phyloP scores from a whole-genome alignment of 2,329 filamentous ascomycete genomes.

The Fusarium cicatricum region DNA sequence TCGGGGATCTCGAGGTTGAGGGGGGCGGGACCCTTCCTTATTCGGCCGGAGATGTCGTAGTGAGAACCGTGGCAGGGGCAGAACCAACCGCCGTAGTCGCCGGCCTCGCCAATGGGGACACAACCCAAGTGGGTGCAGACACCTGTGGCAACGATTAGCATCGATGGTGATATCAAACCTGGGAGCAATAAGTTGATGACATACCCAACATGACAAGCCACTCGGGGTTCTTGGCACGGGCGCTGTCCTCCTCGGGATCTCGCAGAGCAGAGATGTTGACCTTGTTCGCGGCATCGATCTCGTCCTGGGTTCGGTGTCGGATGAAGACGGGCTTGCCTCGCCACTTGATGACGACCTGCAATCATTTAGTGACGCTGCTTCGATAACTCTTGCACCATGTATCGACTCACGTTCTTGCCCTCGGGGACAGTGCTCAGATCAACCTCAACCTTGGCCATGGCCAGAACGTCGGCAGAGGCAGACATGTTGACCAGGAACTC shows the following conservation, averaged over 20 bases:
- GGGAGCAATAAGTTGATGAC: slow-evolving; percentile 25
- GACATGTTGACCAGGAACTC: slow-evolving; percentile 99
- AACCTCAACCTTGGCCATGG: slow-evolving; percentile 99
- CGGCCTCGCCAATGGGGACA: slow-evolving; percentile 98
- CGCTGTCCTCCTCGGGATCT: slow-evolving; percentile 89
- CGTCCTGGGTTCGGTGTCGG: slow-evolving; percentile 91
- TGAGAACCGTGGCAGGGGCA: slow-evolving; percentile 99
- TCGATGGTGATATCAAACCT: neutral
- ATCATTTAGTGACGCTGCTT: slow-evolving; percentile 7
- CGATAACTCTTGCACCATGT: slow-evolving; percentile 2
- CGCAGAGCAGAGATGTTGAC: slow-evolving; percentile 83
- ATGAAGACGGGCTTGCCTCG: slow-evolving; percentile 99
- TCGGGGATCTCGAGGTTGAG: slow-evolving; percentile 95
- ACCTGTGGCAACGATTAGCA: slow-evolving; percentile 59
- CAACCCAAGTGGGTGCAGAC: slow-evolving; percentile 99
- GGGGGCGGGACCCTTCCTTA: slow-evolving; percentile 96
- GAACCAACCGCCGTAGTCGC: slow-evolving; percentile 99
- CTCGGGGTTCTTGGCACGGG: slow-evolving; percentile 97
- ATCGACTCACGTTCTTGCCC: slow-evolving; percentile 91
- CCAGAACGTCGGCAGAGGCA: slow-evolving; percentile 96
- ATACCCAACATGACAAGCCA: slow-evolving; percentile 98
- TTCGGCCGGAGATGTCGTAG: slow-evolving; percentile 99
- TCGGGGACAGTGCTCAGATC: slow-evolving; percentile 92
- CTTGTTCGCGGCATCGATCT: slow-evolving; percentile 95
- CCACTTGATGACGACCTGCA: slow-evolving; percentile 98